Conservation (phyloP, 2,329 filamentous ascomycete genomes). For the Sporothrix dimorphospora region DNA sequence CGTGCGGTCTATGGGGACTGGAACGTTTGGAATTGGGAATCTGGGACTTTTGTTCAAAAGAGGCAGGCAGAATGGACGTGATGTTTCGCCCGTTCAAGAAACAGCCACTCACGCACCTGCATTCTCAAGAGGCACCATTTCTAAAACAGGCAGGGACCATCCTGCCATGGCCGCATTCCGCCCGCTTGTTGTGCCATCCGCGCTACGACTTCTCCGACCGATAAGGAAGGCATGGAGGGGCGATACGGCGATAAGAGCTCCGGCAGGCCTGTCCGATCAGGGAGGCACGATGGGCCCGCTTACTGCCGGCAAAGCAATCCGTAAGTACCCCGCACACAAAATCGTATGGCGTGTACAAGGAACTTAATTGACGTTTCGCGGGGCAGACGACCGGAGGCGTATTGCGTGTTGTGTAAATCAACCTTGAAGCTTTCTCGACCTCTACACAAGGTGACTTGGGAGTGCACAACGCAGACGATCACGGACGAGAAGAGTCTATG, state of each 20-base stretch:
- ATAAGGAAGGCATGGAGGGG: slow-evolving; percentile 9
- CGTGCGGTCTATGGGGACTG: neutral
- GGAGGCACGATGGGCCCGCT: neutral
- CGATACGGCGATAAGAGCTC: slow-evolving; percentile 27
- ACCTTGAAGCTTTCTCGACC: neutral
- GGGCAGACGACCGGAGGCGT: slow-evolving; percentile 10
- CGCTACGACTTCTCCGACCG: neutral
- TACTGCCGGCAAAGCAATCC: neutral
- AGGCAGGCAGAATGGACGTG: slow-evolving; percentile 1
- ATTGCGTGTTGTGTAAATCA: neutral
- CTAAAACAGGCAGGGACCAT: neutral
- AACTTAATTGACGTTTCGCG: slow-evolving; percentile 2
- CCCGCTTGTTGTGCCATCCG: neutral
- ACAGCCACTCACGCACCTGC: neutral
- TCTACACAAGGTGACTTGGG: neutral
- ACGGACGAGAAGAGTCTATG: neutral
- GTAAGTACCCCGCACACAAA: slow-evolving; percentile 4
- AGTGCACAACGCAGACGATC: neutral
- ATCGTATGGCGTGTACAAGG: neutral
- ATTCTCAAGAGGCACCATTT: neutral
- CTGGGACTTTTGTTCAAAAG: slow-evolving; percentile 1
- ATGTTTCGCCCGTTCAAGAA: neutral
- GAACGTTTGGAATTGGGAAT: too few species aligned
- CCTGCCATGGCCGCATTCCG: neutral
- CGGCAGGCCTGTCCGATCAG: slow-evolving; percentile 31